Evolutionary conservation across 176 grass and related monocot genomes (phyloP), one percentile per base, ranked within the genome.

Genomic region (Triticum timopheevii): DNA sequence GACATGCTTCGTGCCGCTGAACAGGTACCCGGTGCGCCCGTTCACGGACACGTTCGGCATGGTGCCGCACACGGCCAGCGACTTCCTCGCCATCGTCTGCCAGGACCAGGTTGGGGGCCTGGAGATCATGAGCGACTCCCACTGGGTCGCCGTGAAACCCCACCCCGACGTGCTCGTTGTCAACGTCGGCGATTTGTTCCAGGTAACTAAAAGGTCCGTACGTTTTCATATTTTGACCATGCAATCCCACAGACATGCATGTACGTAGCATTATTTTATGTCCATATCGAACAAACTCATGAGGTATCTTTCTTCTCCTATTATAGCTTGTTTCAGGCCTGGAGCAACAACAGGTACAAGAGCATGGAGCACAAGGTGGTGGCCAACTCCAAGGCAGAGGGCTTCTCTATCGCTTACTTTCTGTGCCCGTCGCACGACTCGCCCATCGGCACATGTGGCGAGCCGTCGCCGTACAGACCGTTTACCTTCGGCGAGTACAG

Each of bases 171-270:
- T 93, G 6, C 88, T 98, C 5, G 83, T 98, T 27, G 90, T 98
- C 65, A 98, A 98, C 72, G 86, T 98, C 13, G 93, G 95, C 25
- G 95, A 98, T 82, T 83, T 98, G 19, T 92, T 98, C 69, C 95
- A 97, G 90, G 68, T 54, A 42, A 42, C 27, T 19, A 42, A 10
- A 2, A 35, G 34, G 4, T 6, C 34, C 34, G 34, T 27, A 27
- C 27, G 1, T 27, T 27, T 27, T 27, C 27, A 27, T 27, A 27
- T 27, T 27, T 27, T 27, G 27, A 27, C 27, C 27, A 27, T 27
- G 27, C 27, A 27, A 27, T 27, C 27, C 27, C 27, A 27, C 27
- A 27, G 27, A 27, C 27, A 27, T 27, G 27, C 27, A 27, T 27
- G 34, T 40, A 40, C 9, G 39, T 11, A 42, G 40, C 40, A 42